These are phyloP conservation scores for Russula earlei DNA, from an alignment of 768 basidiomycete species.

Conservation along the genomic window DNA sequence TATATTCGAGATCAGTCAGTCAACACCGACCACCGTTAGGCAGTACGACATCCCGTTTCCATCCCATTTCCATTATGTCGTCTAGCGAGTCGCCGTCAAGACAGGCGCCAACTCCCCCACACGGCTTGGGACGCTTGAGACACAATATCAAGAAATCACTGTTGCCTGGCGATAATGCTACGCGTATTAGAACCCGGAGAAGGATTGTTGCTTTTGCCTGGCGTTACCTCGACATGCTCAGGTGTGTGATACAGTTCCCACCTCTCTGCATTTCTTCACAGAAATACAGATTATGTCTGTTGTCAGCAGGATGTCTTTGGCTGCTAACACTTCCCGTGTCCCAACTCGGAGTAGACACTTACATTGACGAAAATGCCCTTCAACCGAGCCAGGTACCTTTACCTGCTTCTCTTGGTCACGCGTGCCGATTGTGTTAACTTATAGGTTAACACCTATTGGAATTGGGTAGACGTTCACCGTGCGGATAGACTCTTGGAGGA, in stretches of 20 bases:
- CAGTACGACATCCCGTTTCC: background rate
- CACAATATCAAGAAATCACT: conserved; percentile 1
- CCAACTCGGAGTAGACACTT: conserved; percentile 54
- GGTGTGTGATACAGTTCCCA: conserved; percentile 8
- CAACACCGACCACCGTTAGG: too few species aligned
- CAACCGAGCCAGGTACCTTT: conserved; percentile 76
- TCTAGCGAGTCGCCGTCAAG: background rate
- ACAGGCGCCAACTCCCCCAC: background rate
- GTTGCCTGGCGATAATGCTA: background rate
- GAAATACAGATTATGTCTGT: conserved; percentile 41
- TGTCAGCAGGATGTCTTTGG: conserved; percentile 71
- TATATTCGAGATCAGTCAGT: background rate
- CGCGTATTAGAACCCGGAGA: conserved; percentile 14
- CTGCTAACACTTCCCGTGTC: conserved; percentile 66
- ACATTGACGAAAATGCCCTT: conserved; percentile 93
- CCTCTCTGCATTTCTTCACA: conserved; percentile 2
- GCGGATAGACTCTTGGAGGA: conserved; percentile 76
- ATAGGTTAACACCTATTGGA: conserved; percentile 87
- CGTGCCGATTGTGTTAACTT: background rate
- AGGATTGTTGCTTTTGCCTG: background rate
- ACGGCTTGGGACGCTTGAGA: background rate
- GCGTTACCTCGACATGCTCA: conserved; percentile 8
- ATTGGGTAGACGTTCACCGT: conserved; percentile 80
- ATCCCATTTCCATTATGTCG: background rate
- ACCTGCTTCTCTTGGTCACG: background rate